Percentiles rank a stretch among this genome's conserved stretches.
These are phyloP conservation scores for Bryoerythrophyllum caledonicum DNA, from an alignment of 225 moss, liverwort and hornwort species.

Conservation along the genomic window DNA sequence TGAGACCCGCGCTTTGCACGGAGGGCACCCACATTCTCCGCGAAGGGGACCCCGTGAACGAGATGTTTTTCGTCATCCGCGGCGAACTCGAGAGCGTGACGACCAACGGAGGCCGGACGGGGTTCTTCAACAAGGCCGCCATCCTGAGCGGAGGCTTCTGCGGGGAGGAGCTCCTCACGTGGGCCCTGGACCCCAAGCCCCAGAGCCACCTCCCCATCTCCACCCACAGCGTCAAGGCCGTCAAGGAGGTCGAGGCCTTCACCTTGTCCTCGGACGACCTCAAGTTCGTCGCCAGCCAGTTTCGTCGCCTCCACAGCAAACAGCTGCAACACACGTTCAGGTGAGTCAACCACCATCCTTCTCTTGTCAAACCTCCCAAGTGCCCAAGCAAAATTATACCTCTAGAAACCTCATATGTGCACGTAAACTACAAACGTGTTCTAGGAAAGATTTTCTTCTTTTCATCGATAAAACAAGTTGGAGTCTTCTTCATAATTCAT, in stretches of 20 bases:
- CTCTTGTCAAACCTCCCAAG: too few species aligned
- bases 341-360: not conserved
- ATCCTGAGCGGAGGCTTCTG: conserved; percentile 57
- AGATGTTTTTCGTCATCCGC: conserved; percentile 74
- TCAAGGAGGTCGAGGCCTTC: conserved; percentile 67
- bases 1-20: conserved; percentile 57
- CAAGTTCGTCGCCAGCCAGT: conserved; percentile 67
- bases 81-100: conserved; percentile 60
- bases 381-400: too few species aligned
- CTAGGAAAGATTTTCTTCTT: too few species aligned
- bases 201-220: conserved; percentile 64
- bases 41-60: conserved; percentile 65
- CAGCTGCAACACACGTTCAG: conserved; percentile 70
- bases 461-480: too few species aligned
- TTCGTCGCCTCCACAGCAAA: conserved; percentile 63
- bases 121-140: conserved; percentile 41
- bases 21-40: conserved; percentile 48
- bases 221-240: conserved; percentile 47
- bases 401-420: too few species aligned
- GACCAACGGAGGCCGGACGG: conserved; percentile 57
- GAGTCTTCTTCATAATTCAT: too few species aligned
- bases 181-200: conserved; percentile 65
- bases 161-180: conserved; percentile 74
- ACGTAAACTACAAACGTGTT: too few species aligned
- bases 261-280: conserved; percentile 52